A percentile compares a stretch with the other conserved stretches of the same genome.
Conservation (phyloP, 805 yeast genomes). For the Zygosaccharomyces bailii region DNA sequence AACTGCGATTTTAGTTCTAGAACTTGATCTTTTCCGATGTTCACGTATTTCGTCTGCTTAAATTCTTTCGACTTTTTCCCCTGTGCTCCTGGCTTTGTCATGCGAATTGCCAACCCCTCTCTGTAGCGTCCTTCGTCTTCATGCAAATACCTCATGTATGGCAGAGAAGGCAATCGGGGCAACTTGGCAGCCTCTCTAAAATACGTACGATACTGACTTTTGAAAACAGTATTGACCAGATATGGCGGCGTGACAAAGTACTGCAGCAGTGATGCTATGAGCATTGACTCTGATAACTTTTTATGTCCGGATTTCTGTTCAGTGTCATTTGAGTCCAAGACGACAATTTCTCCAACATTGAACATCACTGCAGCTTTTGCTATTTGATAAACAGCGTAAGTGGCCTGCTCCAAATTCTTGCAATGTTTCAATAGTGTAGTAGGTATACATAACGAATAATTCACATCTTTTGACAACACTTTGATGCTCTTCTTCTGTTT, state of each 20-base stretch:
- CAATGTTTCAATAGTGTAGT: conserved; percentile 62
- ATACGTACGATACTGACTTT: conserved; percentile 42
- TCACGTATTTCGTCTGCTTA: conserved; percentile 66
- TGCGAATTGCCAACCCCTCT: conserved; percentile 57
- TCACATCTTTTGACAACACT: conserved; percentile 23
- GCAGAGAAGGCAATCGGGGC: conserved; percentile 70
- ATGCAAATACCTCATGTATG: conserved; percentile 54
- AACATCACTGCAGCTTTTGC: conserved; percentile 70
- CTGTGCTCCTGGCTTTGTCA: conserved; percentile 36
- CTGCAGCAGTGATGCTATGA: conserved; percentile 69
- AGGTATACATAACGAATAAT: conserved; percentile 68
- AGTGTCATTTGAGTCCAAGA: conserved; percentile 48
- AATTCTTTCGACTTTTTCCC: conserved; percentile 44
- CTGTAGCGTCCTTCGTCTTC: conserved; percentile 44
- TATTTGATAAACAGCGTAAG: conserved; percentile 69
- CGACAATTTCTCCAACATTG: conserved; percentile 69
- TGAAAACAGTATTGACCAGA: conserved; percentile 61
- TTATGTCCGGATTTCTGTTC: conserved; percentile 20
- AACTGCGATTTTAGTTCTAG: conserved; percentile 56
- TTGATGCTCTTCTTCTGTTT: conserved; percentile 22
- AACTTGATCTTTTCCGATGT: conserved; percentile 62
- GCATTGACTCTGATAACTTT: conserved; percentile 40
- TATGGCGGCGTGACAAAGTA: conserved; percentile 84
- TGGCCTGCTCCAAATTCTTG: conserved; percentile 65
- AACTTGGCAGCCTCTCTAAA: conserved; percentile 62